Evolutionary conservation across 352 stramenopile species (phyloP).

Genomic region (Globisporangium nodosum): DNA sequence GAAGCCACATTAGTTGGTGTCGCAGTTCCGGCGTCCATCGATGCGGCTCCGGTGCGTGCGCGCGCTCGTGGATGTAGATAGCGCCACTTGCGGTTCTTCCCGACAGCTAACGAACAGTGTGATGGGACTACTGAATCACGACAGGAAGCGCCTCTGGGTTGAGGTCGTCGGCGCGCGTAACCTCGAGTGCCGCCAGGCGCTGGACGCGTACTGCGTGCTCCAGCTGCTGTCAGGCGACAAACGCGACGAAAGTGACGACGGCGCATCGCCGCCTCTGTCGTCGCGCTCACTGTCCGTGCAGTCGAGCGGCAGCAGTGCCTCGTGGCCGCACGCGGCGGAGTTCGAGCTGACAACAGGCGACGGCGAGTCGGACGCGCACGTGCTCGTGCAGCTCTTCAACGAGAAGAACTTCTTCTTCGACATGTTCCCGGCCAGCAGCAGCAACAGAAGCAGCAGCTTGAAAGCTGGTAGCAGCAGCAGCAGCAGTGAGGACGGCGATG

Average conservation of each 20-base stretch:
- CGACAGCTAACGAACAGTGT: background rate
- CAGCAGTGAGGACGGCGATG: background rate
- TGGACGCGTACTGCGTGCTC: conserved; percentile 71
- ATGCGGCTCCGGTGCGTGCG: background rate
- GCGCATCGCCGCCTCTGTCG: background rate
- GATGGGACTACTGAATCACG: background rate
- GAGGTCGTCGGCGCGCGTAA: conserved; percentile 70
- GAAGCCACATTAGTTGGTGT: conserved; percentile 1
- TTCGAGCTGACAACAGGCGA: conserved; percentile 26
- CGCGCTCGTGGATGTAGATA: no score
- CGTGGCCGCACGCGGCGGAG: conserved; percentile 32
- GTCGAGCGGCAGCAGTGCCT: conserved; percentile 22
- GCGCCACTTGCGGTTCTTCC: background rate
- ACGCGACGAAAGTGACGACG: background rate
- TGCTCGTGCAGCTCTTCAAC: conserved; percentile 51
- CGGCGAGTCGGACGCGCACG: conserved; percentile 6
- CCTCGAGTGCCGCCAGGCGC: conserved; percentile 46
- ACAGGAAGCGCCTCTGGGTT: conserved; percentile 45
- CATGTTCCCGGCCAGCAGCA: conserved; percentile 52
- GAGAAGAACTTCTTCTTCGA: conserved; percentile 84
- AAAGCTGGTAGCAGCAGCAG: conserved; percentile 7
- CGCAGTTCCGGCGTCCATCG: conserved; percentile 7
- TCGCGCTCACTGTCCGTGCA: conserved; percentile 15
- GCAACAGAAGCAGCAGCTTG: background rate
- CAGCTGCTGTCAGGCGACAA: conserved; percentile 15